Percentiles rank a stretch among this genome's conserved stretches.
Evolutionary conservation across 768 basidiomycete species (phyloP).

Genomic region (Russula olivacea): DNA sequence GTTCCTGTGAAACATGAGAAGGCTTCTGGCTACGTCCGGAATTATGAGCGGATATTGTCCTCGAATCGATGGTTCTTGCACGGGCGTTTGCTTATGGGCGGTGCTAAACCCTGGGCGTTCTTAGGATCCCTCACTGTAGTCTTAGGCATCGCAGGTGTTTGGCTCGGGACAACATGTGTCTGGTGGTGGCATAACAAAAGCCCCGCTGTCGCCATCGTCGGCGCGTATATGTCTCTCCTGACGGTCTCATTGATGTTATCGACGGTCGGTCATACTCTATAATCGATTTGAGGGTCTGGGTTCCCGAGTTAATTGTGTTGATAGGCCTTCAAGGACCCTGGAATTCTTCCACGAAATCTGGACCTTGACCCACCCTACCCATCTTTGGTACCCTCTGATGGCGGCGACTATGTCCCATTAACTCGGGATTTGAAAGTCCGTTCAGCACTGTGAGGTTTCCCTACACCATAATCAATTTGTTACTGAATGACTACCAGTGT

Average conservation of each 20-base stretch:
- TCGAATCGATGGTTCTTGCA: slow-evolving; percentile 69
- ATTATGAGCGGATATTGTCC: slow-evolving; percentile 62
- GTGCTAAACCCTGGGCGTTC: slow-evolving; percentile 83
- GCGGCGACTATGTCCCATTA: slow-evolving; percentile 54
- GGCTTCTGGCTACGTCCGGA: slow-evolving; percentile 43
- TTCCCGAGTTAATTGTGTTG: slow-evolving; percentile 25
- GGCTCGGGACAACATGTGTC: slow-evolving; percentile 83
- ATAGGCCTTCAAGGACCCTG: slow-evolving; percentile 76
- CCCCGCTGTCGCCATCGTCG: slow-evolving; percentile 61
- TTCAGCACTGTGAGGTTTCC: slow-evolving; percentile 56
- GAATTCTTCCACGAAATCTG: slow-evolving; percentile 81
- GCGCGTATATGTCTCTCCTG: slow-evolving; percentile 56
- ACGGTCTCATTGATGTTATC: slow-evolving; percentile 71
- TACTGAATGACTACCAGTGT: slow-evolving; percentile 44
- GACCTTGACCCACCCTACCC: slow-evolving; percentile 83
- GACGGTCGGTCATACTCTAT: slow-evolving; percentile 47
- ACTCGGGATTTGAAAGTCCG: slow-evolving; percentile 80
- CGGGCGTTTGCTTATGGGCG: slow-evolving; percentile 75
- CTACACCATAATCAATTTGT: neutral
- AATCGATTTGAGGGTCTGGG: slow-evolving; percentile 11
- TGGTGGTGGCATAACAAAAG: slow-evolving; percentile 86
- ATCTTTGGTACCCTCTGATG: slow-evolving; percentile 56
- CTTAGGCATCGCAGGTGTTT: slow-evolving; percentile 65
- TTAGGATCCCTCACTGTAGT: slow-evolving; percentile 55
- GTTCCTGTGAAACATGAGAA: slow-evolving; percentile 31